Evolutionary conservation across 495 filamentous ascomycete species (phyloP), one percentile per base, ranked within the genome.

Genomic region (Aspergillus haitiensis): DNA sequence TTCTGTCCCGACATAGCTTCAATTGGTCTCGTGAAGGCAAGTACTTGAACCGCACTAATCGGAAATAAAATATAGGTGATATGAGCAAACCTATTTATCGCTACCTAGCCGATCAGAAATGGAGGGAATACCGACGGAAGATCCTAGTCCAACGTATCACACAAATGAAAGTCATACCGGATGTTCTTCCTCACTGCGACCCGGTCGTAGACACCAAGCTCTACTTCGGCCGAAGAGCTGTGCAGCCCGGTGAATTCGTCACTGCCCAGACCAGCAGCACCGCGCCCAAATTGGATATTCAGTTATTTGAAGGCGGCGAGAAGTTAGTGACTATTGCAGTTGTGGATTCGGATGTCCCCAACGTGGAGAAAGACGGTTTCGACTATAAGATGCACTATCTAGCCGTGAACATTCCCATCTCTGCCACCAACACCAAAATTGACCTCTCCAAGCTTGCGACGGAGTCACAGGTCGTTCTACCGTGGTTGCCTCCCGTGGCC

Each of bases 31-130:
- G 21, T 27, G 21, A 27, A 27, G 21, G 21, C 21, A 1, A 27
- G 21, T 27, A 1, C 21, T 27, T 3, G 21, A 27, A 27, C 44
- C 13, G 45, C 44, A 12, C 10, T 18, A 32, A 51, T 51, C 47
- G 32, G 21, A 34, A 51, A 51, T 13, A 32, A 13, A 33, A 10
- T 48, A 6, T 51, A 97, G 92, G 90, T 51, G 91, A 97, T 69
- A 93, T 97, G 93, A 87, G 84, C 75, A 94, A 96, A 73, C 95
- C 94, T 39, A 89, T 99, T 70, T 99, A 99, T 79, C 91, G 93
- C 40, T 87, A 88, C 70, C 85, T 98, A 49, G 89, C 93, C 54
- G 83, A 97, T 70, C 78, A 78, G 55, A 90, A 93, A 78, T 99
- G 95, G 95, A 84, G 88, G 59, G 80, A 86, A 62, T 90, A 92